Conservation (phyloP, 352 stramenopile genomes). For the Pythium brachiatum region DNA sequence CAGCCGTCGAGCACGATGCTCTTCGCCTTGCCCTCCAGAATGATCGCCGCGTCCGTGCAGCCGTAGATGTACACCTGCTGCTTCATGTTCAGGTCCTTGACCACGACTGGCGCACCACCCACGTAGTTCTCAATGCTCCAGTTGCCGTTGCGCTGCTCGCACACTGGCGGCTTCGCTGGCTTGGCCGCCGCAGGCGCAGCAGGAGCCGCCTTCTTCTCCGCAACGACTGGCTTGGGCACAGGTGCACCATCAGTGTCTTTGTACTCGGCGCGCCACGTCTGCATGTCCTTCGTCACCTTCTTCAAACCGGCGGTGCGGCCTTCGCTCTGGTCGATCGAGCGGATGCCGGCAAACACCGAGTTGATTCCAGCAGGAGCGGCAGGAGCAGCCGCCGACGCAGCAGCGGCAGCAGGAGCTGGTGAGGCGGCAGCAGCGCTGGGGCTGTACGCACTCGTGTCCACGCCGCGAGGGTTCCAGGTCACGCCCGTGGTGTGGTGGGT, state of each 20-base stretch:
- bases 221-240: constrained; percentile 20
- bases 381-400: constrained; percentile 21
- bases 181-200: constrained; percentile 36
- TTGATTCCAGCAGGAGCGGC: constrained; percentile 55
- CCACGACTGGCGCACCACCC: constrained; percentile 70
- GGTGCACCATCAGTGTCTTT: constrained; percentile 46
- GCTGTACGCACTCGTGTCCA: constrained; percentile 54
- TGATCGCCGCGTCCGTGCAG: constrained; percentile 92
- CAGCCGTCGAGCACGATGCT: constrained; percentile 95
- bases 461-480: constrained; percentile 90
- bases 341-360: constrained; percentile 88
- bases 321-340: constrained; percentile 86
- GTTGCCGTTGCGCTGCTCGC: constrained; percentile 93
- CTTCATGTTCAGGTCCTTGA: constrained; percentile 92
- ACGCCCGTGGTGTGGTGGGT: constrained; percentile 94
- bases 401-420: constrained; percentile 30
- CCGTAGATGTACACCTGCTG: constrained; percentile 97
- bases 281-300: constrained; percentile 96
- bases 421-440: constrained; percentile 26
- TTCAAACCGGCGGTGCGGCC: constrained; percentile 92
- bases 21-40: constrained; percentile 98
- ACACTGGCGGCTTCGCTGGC: constrained; percentile 48
- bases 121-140: constrained; percentile 98
- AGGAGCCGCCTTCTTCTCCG: constrained; percentile 13
- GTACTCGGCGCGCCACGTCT: constrained; percentile 97